Evolutionary conservation across 306 rosid species (phyloP), one percentile per base, ranked within the genome.

Genomic region (Prinsepia uniflora): DNA sequence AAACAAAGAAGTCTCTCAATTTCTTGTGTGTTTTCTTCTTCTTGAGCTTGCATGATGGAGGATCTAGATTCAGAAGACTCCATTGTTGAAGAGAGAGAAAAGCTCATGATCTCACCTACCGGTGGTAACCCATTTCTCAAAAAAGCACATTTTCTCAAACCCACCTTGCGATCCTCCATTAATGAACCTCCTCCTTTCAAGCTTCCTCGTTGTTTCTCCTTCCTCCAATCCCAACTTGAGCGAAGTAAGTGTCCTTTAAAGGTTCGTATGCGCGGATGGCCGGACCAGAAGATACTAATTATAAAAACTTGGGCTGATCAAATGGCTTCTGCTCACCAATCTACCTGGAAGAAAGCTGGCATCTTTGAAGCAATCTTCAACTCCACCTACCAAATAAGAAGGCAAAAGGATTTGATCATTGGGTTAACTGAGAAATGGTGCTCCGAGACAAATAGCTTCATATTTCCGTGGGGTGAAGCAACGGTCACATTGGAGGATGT

Each of bases 401-500:
- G 43, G 72, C 24, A 78, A 6, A 39, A 61, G 1, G 53, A 75
- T 41, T 68, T 80, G 73, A 0, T 60, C 5, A 44, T 36, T 73
- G 80, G 75, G 64, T 47, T 84, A 68, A 76, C 72, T 4, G 85
- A 84, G 75, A 82, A 59, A 18, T 82, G 81, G 89, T 62, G 82
- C 72, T 34, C 66, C 24, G 10, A 71, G 44, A 82, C 83, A 2
- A 87, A 81, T 0, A 84, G 78, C 0, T 80, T 82, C 10, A 39
- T 82, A 34, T 87, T 84, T 24, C 78, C 83, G 0, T 84, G 88
- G 87, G 89, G 71, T 45, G 92, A 82, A 73, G 82, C 87, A 10
- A 81, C 89, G 0, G 76, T 87, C 68, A 87, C 89, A 0, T 68
- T 87, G 72, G 89, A 84, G 76, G 92, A 87, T 72, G 56, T 76